Evolutionary conservation across 192 early-diverging fungal species (phyloP), one percentile per base, ranked within the genome.

Genomic region (Umbelopsis sp.): DNA sequence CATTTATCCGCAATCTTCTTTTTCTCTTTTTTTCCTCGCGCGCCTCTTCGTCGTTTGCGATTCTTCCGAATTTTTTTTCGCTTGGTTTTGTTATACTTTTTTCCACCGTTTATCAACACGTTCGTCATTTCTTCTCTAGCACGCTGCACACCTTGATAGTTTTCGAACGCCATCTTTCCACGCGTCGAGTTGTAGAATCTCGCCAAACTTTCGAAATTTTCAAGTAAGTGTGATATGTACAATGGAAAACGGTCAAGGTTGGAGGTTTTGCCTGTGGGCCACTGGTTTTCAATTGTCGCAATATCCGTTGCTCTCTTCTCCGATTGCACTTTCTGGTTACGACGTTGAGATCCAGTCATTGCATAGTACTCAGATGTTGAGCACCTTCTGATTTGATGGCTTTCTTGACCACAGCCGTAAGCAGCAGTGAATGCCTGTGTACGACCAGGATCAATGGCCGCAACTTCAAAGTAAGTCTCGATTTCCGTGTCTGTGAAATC

Each of bases 91-190:
- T 25, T 43, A 26, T 71, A 71, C 24, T 71, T 71, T 22, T 36
- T 51, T 16, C 70, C 70, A 25, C 70, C 70, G 20, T 71, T 56
- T 7, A 71, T 50, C 22, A 71, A 47, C 25, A 71, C 26, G 29
- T 71, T 71, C 7, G 47, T 25, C 51, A 71, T 54, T 59, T 71
- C 70, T 25, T 29, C 38, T 34, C 20, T 6, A 22, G 53, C 31
- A 14, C 47, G 31, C 34, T 71, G 70, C n/a, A 29, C n/a, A 31
- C 70, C 70, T 54, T 65, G 51, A 45, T 71, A 71, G 36, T 71
- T 44, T 51, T 51, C 49, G 49, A 51, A 51, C 20, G 10, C 20
- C 49, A 51, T 51, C 49, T 51, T 7, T 7, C 49, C 49, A 16
- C 49, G 49, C 49, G 49, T 16, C 20, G 20, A 16, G 49, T 51